These are phyloP conservation scores for Trametes elegans DNA, from an alignment of 768 basidiomycete species.

Conservation along the genomic window DNA sequence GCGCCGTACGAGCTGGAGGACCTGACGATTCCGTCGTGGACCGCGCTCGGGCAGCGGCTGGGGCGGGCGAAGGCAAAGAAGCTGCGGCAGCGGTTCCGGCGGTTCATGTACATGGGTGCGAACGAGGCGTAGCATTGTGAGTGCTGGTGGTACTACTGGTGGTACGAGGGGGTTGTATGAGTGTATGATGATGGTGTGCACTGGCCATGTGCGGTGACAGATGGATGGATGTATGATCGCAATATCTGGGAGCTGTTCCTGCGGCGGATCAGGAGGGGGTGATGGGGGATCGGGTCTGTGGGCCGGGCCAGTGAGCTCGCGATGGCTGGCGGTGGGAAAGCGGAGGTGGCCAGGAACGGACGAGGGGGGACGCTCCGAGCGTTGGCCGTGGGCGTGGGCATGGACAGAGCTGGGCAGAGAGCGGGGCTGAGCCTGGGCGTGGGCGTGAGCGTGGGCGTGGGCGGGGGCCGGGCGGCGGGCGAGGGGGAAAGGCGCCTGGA, in stretches of 20 bases:
- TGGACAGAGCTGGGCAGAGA: not conserved
- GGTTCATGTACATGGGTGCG: constrained; percentile 70
- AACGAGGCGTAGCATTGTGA: constrained; percentile 20
- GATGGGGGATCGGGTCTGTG: constrained; percentile 1
- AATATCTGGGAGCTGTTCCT: constrained; percentile 12
- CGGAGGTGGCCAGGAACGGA: constrained; percentile 11
- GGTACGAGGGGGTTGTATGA: constrained; percentile 5
- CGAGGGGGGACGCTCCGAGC: not conserved
- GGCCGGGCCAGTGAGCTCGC: too few species aligned
- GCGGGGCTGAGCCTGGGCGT: not conserved
- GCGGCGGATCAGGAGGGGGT: constrained; percentile 9
- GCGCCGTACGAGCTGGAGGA: constrained; percentile 75
- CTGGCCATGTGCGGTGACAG: not conserved
- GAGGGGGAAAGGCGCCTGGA: not conserved
- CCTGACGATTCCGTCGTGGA: constrained; percentile 76
- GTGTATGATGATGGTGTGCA: not conserved
- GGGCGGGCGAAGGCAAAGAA: constrained; percentile 48
- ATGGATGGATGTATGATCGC: constrained; percentile 1
- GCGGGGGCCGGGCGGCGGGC: constrained; percentile 5
- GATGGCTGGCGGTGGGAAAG: not conserved
- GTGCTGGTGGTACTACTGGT: too few species aligned
- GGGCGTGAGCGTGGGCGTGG: not conserved
- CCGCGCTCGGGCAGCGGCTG: constrained; percentile 61
- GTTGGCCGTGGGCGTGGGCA: too few species aligned
- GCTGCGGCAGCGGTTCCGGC: constrained; percentile 62